These are phyloP conservation scores for Candida dubliniensis DNA, from an alignment of 1,139 yeast genomes.

Conservation along the genomic window DNA sequence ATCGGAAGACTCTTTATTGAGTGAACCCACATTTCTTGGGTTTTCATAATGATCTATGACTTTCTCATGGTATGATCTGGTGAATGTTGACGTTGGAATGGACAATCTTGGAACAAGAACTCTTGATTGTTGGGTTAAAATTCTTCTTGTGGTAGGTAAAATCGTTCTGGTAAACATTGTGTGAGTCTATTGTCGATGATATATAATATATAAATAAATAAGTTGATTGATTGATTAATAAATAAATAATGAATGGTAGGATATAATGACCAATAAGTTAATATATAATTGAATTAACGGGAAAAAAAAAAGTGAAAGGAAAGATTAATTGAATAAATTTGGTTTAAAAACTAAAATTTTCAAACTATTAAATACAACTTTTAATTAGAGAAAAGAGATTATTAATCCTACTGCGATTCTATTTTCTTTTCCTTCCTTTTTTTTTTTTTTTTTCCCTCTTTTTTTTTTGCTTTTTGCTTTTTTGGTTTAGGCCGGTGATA, in stretches of 20 bases:
- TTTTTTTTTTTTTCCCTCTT: no score
- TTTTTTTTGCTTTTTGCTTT: no score
- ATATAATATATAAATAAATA: conserved; percentile 1
- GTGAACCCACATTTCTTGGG: conserved; percentile 94
- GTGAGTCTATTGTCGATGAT: background rate
- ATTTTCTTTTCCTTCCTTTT: no score
- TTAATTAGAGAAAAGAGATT: no score
- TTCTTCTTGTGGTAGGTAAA: conserved; percentile 16
- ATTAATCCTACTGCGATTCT: no score
- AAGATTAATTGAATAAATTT: no score
- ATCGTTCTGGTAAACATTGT: conserved; percentile 28
- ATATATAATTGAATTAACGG: no score
- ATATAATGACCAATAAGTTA: background rate
- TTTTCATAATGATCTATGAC: conserved; percentile 91
- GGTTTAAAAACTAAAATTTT: no score
- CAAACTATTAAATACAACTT: no score
- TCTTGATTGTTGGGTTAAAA: conserved; percentile 2
- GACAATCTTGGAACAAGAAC: background rate
- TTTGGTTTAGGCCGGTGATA: no score
- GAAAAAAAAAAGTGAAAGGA: no score
- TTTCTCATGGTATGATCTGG: conserved; percentile 63
- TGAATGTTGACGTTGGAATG: conserved; percentile 6
- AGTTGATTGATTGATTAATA: background rate
- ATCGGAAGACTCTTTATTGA: conserved; percentile 70
- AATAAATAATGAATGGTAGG: background rate